Evolutionary conservation across 2,329 filamentous ascomycete species (phyloP).

Genomic region (Acrocalymma vagum): DNA sequence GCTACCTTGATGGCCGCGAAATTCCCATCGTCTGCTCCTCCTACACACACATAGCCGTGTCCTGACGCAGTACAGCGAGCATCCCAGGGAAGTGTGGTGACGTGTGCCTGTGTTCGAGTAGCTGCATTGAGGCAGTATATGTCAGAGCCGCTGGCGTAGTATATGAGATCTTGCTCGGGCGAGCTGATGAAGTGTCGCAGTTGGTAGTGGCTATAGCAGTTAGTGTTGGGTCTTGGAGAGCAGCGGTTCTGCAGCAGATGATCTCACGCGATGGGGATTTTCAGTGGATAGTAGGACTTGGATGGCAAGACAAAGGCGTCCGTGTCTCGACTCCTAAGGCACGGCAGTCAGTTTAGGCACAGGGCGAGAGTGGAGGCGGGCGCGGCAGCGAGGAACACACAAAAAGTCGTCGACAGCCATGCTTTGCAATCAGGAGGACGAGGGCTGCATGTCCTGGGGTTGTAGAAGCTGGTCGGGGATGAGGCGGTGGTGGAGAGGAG

Average conservation of each 20-base stretch:
- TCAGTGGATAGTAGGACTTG: slow-evolving; percentile 57
- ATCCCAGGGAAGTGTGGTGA: slow-evolving; percentile 72
- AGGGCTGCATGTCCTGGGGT: slow-evolving; percentile 35
- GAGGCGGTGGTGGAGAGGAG: slow-evolving; percentile 12
- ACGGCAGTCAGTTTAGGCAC: slow-evolving; percentile 21
- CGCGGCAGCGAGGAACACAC: slow-evolving; percentile 20
- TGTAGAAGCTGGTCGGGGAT: slow-evolving; percentile 18
- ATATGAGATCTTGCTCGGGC: slow-evolving; percentile 78
- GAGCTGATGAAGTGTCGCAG: slow-evolving; percentile 89
- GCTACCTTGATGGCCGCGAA: slow-evolving; percentile 79
- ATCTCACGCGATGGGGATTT: slow-evolving; percentile 60
- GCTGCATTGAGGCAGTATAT: slow-evolving; percentile 67
- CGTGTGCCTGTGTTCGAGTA: slow-evolving; percentile 76
- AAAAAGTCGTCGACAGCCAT: slow-evolving; percentile 51
- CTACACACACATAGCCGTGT: slow-evolving; percentile 88
- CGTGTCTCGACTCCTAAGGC: slow-evolving; percentile 54
- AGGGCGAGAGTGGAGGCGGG: not conserved
- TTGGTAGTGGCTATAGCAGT: slow-evolving; percentile 75
- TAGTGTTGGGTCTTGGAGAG: slow-evolving; percentile 10
- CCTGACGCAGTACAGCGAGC: slow-evolving; percentile 88
- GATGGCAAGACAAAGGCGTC: slow-evolving; percentile 54
- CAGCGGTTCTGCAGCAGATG: slow-evolving; percentile 3
- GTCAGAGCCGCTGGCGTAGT: slow-evolving; percentile 81
- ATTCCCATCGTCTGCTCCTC: slow-evolving; percentile 83
- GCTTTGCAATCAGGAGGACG: slow-evolving; percentile 33